A percentile compares a stretch with the other conserved stretches of the same genome.
phyloP scores from a whole-genome alignment of 2,329 filamentous ascomycete species.

The Chaetomiaceae sp. region DNA sequence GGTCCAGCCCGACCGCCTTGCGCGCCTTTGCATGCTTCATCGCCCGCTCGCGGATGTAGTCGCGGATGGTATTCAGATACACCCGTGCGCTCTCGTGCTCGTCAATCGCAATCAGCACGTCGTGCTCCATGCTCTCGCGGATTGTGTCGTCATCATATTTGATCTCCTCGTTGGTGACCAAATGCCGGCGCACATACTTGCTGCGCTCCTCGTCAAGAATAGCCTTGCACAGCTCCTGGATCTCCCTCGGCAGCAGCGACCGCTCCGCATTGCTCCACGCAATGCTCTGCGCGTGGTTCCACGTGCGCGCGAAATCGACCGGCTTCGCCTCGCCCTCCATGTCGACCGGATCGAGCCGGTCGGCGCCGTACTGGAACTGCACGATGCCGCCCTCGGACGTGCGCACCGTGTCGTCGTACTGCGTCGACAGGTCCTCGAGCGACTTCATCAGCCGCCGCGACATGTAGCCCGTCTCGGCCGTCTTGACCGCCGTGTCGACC shows the following conservation, averaged over 20 bases:
- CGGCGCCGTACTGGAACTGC: conserved; percentile 95
- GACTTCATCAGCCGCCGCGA: conserved; percentile 97
- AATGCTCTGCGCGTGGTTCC: conserved; percentile 67
- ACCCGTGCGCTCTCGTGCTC: conserved; percentile 75
- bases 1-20: conserved; percentile 44
- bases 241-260: conserved; percentile 67
- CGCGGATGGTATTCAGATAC: conserved; percentile 73
- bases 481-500: conserved; percentile 98
- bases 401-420: conserved; percentile 91
- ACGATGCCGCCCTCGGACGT: conserved; percentile 85
- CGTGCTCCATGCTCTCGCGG: conserved; percentile 33
- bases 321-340: conserved; percentile 95
- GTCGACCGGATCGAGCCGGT: conserved; percentile 90
- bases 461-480: conserved; percentile 98
- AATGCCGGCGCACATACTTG: conserved; percentile 54
- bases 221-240: conserved; percentile 60
- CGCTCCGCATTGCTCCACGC: conserved; percentile 75
- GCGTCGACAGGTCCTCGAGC: conserved; percentile 84
- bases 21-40: conserved; percentile 53
- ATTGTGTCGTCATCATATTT: conserved; percentile 55
- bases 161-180: conserved; percentile 57
- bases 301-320: conserved; percentile 87
- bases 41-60: conserved; percentile 60
- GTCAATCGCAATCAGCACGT: conserved; percentile 58
- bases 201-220: conserved; percentile 62